These are phyloP conservation scores for Solanum chilense DNA, from an alignment of 257 asterid genomes.

Conservation along the genomic window DNA sequence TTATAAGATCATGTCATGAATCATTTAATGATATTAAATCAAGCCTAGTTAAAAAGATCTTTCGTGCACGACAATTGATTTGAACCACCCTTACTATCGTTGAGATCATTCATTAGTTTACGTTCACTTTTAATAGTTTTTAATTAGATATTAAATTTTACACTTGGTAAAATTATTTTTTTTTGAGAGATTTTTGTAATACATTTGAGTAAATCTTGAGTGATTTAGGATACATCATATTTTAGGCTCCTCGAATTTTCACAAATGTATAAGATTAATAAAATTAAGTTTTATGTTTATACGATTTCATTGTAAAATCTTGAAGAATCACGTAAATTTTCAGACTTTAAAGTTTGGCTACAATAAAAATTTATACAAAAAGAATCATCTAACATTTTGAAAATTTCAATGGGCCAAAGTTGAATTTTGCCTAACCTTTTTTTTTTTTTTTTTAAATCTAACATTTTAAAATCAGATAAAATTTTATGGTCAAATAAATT, in stretches of 20 bases:
- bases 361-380: neutral
- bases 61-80: neutral
- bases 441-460: neutral
- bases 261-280: too few species aligned
- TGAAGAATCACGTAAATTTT: neutral
- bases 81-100: neutral
- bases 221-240: neutral
- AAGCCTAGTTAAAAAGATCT: neutral
- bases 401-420: constrained; percentile 9
- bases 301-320: neutral
- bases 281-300: too few species aligned
- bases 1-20: neutral
- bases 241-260: too few species aligned
- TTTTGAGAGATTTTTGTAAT: neutral
- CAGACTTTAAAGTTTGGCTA: too few species aligned
- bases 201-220: neutral
- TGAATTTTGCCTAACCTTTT: neutral
- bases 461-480: too few species aligned
- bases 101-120: neutral
- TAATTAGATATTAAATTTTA: too few species aligned
- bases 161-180: too few species aligned
- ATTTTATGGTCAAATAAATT: neutral
- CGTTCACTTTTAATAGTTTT: neutral
- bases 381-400: neutral
- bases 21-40: neutral